A percentile compares a stretch with the other conserved stretches of the same genome.
These are phyloP conservation scores for Psilocybe tampanensis DNA, from an alignment of 768 basidiomycete species.

Conservation along the genomic window DNA sequence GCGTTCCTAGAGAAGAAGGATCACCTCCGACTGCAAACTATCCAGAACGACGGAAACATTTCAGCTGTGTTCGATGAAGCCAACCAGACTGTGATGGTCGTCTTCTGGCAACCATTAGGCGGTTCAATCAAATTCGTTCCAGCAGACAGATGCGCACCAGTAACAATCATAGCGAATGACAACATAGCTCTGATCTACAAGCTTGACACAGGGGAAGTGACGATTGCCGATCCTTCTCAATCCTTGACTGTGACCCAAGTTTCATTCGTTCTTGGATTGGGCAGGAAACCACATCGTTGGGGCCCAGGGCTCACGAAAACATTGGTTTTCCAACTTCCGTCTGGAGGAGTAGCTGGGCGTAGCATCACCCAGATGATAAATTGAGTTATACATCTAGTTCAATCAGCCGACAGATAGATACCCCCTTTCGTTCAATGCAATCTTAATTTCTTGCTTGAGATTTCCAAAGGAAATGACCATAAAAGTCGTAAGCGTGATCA, in stretches of 20 bases:
- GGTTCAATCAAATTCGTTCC: conserved; percentile 42
- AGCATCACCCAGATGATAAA: conserved; percentile 36
- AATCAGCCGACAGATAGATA: background rate
- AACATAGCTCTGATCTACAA: conserved; percentile 49
- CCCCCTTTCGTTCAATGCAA: background rate
- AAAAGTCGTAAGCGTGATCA: conserved; percentile 10
- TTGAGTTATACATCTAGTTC: background rate
- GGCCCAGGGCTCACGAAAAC: conserved; percentile 26
- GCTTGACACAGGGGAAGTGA: conserved; percentile 42
- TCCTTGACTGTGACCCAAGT: conserved; percentile 38
- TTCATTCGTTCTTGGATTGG: conserved; percentile 31
- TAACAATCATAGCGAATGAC: conserved; percentile 39
- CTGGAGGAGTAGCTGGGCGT: conserved; percentile 50
- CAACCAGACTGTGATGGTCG: conserved; percentile 44
- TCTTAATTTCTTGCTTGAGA: background rate
- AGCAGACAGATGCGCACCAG: conserved; percentile 17
- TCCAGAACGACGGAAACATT: conserved; percentile 49
- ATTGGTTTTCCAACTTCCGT: conserved; percentile 44
- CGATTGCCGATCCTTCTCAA: conserved; percentile 71
- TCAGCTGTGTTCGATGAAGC: conserved; percentile 52
- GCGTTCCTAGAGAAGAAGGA: conserved; percentile 42
- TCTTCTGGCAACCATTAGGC: conserved; percentile 57
- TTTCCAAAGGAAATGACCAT: conserved; percentile 5
- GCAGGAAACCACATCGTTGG: conserved; percentile 28
- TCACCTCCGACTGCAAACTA: conserved; percentile 30